Percentiles rank a stretch among this genome's conserved stretches.
Conservation (phyloP, 768 basidiomycete species). For the Mycena olivaceomarginata region DNA sequence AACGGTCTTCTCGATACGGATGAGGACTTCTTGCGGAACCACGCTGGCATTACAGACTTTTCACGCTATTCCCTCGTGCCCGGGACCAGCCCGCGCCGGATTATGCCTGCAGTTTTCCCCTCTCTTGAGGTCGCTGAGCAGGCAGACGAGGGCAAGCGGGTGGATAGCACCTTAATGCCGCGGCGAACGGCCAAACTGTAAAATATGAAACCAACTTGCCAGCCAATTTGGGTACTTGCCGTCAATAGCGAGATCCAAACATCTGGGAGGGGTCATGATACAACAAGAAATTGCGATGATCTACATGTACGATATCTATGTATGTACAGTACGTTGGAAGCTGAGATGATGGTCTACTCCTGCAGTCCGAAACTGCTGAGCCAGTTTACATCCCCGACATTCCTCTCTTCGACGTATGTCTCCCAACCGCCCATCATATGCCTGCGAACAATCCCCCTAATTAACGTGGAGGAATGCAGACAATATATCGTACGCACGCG, state of each 20-base stretch:
- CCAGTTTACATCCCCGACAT: neutral
- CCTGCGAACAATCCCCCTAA: neutral
- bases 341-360: too few relatives aligned
- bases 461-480: neutral
- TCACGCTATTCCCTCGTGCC: slow-evolving; percentile 35
- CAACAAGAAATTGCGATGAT: too few relatives aligned
- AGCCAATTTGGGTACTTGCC: too few relatives aligned
- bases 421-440: slow-evolving; percentile 4
- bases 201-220: neutral
- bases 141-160: slow-evolving; percentile 42
- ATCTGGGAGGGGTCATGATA: too few relatives aligned
- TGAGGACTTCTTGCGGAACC: slow-evolving; percentile 40
- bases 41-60: slow-evolving; percentile 43
- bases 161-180: slow-evolving; percentile 34
- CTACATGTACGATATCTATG: too few relatives aligned
- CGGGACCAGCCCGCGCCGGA: slow-evolving; percentile 37
- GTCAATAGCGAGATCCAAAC: too few relatives aligned
- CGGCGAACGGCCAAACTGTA: slow-evolving; percentile 23
- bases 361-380: neutral
- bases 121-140: slow-evolving; percentile 41
- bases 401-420: slow-evolving; percentile 3
- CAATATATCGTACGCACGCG: neutral
- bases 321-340: too few relatives aligned
- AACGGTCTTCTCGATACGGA: slow-evolving; percentile 42
- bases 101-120: slow-evolving; percentile 42